Evolutionary conservation across 139 green algal species (phyloP).

Genomic region (Dunaliella sp.): DNA sequence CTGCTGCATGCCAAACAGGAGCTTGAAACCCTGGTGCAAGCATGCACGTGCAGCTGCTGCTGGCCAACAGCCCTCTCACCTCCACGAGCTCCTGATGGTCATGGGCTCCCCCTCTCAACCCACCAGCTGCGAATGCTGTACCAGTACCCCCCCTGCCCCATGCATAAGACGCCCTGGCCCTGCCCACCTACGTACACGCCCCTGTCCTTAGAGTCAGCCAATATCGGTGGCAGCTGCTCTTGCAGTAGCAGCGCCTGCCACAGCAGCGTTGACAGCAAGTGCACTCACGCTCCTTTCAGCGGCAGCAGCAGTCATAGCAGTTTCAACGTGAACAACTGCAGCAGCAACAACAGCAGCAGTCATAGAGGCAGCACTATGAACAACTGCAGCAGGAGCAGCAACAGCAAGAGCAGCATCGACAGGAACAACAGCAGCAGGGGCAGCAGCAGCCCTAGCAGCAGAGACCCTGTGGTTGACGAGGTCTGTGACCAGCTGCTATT

Average conservation of each 20-base stretch:
- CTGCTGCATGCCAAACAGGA: no score
- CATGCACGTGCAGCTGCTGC: neutral
- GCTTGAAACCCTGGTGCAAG: neutral
- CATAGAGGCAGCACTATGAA: no score
- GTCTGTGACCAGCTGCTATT: neutral
- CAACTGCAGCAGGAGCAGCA: slow-evolving; percentile 13
- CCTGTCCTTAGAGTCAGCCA: no score
- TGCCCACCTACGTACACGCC: no score
- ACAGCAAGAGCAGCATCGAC: neutral
- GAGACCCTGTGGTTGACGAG: neutral
- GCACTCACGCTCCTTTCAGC: neutral
- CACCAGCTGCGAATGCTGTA: neutral
- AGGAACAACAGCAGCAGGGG: slow-evolving; percentile 8
- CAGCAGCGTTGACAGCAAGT: no score
- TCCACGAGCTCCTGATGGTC: no score
- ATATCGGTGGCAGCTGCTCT: no score
- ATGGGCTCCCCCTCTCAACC: no score
- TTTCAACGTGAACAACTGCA: neutral
- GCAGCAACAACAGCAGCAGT: slow-evolving; percentile 11
- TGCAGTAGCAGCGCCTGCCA: neutral
- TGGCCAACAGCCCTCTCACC: no score
- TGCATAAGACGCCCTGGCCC: neutral
- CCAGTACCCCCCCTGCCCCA: neutral
- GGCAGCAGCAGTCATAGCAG: neutral
- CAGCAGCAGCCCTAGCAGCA: slow-evolving; percentile 1